These are phyloP conservation scores for Pestalotiopsis fici DNA, from an alignment of 2,329 filamentous ascomycete genomes.

Conservation along the genomic window DNA sequence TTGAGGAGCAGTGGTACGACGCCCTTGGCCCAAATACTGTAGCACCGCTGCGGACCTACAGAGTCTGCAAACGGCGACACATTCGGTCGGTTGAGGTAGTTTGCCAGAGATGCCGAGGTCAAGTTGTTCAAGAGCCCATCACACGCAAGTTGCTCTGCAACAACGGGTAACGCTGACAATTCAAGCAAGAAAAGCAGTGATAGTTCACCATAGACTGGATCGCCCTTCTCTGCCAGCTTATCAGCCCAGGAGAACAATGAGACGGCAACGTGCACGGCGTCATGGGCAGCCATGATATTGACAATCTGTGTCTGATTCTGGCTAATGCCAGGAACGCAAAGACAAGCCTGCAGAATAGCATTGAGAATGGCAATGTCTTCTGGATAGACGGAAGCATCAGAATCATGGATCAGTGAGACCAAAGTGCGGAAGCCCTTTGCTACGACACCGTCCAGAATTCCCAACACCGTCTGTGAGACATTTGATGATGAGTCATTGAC, in stretches of 20 bases:
- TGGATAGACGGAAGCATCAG: conserved; percentile 64
- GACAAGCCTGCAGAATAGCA: conserved; percentile 81
- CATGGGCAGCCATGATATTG: conserved; percentile 69
- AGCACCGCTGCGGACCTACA: conserved; percentile 70
- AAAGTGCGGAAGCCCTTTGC: conserved; percentile 81
- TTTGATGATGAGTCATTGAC: conserved; percentile 40
- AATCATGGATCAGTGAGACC: conserved; percentile 79
- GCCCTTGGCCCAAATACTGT: conserved; percentile 87
- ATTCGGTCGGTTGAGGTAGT: conserved; percentile 69
- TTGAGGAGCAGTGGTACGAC: conserved; percentile 88
- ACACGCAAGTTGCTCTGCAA: conserved; percentile 88
- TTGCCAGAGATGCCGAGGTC: conserved; percentile 76
- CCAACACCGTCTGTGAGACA: conserved; percentile 67
- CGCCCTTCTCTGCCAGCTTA: conserved; percentile 72
- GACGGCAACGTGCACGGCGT: conserved; percentile 77
- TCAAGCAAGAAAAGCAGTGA: conserved; percentile 86
- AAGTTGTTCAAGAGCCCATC: conserved; percentile 82
- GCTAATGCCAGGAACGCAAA: conserved; percentile 76
- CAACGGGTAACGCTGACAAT: conserved; percentile 74
- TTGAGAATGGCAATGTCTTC: conserved; percentile 87
- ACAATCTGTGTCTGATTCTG: conserved; percentile 72
- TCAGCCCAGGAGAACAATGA: conserved; percentile 95
- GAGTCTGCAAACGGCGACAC: conserved; percentile 80
- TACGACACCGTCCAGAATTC: conserved; percentile 78
- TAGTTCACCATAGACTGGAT: conserved; percentile 93